These are phyloP conservation scores for Tolypocladium amazonense DNA, from an alignment of 2,329 filamentous ascomycete genomes.

Conservation along the genomic window DNA sequence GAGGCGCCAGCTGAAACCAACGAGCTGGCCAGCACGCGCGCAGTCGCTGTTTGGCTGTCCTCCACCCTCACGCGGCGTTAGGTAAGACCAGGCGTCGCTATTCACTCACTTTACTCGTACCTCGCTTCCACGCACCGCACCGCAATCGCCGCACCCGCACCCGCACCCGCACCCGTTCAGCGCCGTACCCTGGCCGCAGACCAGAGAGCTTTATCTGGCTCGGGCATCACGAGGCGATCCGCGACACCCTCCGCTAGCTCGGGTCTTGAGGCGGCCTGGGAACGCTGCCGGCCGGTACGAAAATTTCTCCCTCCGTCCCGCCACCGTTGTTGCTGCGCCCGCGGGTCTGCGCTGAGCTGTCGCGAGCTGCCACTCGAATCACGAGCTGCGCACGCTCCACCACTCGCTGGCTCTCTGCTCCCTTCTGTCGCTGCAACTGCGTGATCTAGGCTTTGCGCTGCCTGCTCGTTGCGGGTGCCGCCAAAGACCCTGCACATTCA, in stretches of 20 bases:
- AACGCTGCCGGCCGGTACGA: constrained; percentile 14
- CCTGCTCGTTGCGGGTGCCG: background rate
- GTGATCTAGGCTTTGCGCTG: background rate
- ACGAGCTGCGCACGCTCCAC: background rate
- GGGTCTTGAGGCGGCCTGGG: constrained; percentile 6
- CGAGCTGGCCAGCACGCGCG: background rate
- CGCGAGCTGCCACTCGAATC: background rate
- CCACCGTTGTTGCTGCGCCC: background rate
- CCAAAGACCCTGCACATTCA: background rate
- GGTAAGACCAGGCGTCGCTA: constrained; percentile 18
- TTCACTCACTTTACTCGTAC: constrained; percentile 8
- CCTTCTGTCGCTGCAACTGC: background rate
- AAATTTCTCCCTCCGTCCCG: constrained; percentile 18
- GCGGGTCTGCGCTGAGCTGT: background rate
- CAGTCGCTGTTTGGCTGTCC: background rate
- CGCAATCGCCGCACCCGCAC: constrained; percentile 2
- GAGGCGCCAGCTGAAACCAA: background rate
- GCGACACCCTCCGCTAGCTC: constrained; percentile 3
- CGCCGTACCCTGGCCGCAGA: constrained; percentile 4
- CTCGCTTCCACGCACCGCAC: constrained; percentile 9
- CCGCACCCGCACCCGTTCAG: background rate
- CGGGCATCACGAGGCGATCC: constrained; percentile 4
- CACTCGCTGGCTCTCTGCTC: background rate
- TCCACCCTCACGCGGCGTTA: constrained; percentile 11
- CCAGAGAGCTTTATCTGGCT: constrained; percentile 4